Evolutionary conservation across 441 rosid genomes (phyloP).

Genomic region (Croton laevigatus): DNA sequence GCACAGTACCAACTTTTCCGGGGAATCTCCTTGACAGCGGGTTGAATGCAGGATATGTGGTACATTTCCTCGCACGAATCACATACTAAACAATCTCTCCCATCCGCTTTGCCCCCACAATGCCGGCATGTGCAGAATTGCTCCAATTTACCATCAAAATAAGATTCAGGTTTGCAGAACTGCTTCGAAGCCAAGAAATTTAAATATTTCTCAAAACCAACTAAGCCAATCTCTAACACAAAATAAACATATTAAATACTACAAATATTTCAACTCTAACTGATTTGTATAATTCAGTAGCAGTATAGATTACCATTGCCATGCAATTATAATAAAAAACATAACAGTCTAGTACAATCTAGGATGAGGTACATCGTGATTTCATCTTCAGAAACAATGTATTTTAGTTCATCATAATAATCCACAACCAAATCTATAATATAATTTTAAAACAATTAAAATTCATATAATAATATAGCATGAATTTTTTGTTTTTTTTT

Average conservation of each 20-base stretch:
- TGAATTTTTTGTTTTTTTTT: too few species aligned
- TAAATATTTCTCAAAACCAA: slow-evolving; percentile 12
- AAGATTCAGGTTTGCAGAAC: slow-evolving; percentile 34
- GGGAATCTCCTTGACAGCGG: slow-evolving; percentile 67
- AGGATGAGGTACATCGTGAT: slow-evolving; percentile 33
- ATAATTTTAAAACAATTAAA: slow-evolving; percentile 7
- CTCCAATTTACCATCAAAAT: slow-evolving; percentile 44
- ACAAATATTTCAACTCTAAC: slow-evolving; percentile 8
- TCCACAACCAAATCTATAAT: slow-evolving; percentile 6
- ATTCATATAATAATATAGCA: neutral
- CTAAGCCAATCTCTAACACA: neutral
- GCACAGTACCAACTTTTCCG: slow-evolving; percentile 72
- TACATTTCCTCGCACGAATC: slow-evolving; percentile 83
- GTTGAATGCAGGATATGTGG: slow-evolving; percentile 78
- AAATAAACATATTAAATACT: neutral
- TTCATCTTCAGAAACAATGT: slow-evolving; percentile 21
- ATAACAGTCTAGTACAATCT: neutral
- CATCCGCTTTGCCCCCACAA: slow-evolving; percentile 71
- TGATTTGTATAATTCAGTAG: neutral
- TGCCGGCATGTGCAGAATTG: slow-evolving; percentile 48
- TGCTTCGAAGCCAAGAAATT: slow-evolving; percentile 29
- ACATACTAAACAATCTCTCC: slow-evolving; percentile 64
- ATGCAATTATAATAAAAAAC: slow-evolving; percentile 8
- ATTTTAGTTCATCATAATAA: neutral
- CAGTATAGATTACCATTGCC: neutral